A percentile compares a stretch with the other conserved stretches of the same genome.
phyloP scores from a whole-genome alignment of 208 protist species.

The Phytomonas serpens region DNA sequence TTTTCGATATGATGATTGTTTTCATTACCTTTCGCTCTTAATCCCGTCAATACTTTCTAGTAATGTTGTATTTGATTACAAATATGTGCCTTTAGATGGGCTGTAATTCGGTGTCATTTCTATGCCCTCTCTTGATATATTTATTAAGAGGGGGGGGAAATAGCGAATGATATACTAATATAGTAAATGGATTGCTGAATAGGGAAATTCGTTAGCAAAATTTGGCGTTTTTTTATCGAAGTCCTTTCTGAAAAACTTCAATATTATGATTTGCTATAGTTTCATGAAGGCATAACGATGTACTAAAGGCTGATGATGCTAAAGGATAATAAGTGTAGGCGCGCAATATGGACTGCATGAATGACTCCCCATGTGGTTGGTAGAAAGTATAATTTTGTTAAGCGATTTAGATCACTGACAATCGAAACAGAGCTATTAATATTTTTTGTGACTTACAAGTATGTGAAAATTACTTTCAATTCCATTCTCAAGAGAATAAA shows the following conservation, averaged over 20 bases:
- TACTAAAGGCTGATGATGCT: background rate
- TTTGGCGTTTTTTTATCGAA: background rate
- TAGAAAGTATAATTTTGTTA: background rate
- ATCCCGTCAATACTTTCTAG: background rate
- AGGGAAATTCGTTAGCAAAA: background rate
- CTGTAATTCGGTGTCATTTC: background rate
- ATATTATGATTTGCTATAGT: background rate
- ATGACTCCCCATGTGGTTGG: background rate
- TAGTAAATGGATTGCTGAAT: background rate
- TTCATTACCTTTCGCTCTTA: slow-evolving; percentile 10
- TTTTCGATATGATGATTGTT: slow-evolving; percentile 6
- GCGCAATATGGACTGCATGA: background rate
- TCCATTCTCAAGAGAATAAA: too few species aligned
- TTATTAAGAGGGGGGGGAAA: background rate
- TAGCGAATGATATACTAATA: too few species aligned
- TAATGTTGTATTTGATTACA: slow-evolving; percentile 10
- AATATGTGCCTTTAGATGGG: background rate
- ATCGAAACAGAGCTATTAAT: too few species aligned
- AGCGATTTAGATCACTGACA: too few species aligned
- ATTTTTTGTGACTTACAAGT: too few species aligned
- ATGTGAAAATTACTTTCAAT: too few species aligned
- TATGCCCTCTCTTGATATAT: background rate
- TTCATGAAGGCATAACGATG: background rate
- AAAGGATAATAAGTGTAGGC: background rate
- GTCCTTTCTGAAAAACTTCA: background rate